Evolutionary conservation across 2,329 filamentous ascomycete genomes (phyloP), one percentile per base, ranked within the genome.

Genomic region (Xylaria sp.): DNA sequence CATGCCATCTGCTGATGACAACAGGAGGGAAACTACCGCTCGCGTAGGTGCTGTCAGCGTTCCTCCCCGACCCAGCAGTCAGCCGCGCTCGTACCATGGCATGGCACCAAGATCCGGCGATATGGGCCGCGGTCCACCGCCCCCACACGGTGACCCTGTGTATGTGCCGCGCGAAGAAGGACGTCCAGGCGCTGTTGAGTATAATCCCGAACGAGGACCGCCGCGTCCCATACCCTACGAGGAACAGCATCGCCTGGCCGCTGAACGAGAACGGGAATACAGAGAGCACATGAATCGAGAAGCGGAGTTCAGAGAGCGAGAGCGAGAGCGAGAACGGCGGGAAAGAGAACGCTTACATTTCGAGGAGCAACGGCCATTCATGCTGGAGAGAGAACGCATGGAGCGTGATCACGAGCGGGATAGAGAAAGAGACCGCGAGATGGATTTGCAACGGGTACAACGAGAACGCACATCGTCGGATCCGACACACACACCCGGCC

Each of bases 151-250:
- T 63, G 69, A 76, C 61, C 85, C 86, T 10, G 76, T 81, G 59
- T 88, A 88, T 71, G 78, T 76, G 10, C 82, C 84, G 46, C 81
- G 84, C 53, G 87, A 88, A 28, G 86, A 88, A 28, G 74, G 80
- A 59, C 79, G 80, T 4, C 80, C 71, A 48, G 80, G 71, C 60
- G 80, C 75, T 72, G 63, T 80, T 57, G 87, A 88, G 62, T 88
- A 88, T 74, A 86, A 86, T 68, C 82, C 83, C 0, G 87, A 89
- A 54, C 82, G 85, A 61, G 79, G 81, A 1, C 80, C 82, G 4
- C 78, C 79, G 26, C 76, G 79, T 13, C 79, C 81, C 2, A 73
- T 83, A 15, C 83, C 86, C 57, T 88, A 85, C 71, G 87, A 90
- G 65, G 86, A 88, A 23, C 84, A 82, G 58, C 80, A 86, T 51